Evolutionary conservation across 2,329 filamentous ascomycete genomes (phyloP).

Genomic region (Fusarium siculi): DNA sequence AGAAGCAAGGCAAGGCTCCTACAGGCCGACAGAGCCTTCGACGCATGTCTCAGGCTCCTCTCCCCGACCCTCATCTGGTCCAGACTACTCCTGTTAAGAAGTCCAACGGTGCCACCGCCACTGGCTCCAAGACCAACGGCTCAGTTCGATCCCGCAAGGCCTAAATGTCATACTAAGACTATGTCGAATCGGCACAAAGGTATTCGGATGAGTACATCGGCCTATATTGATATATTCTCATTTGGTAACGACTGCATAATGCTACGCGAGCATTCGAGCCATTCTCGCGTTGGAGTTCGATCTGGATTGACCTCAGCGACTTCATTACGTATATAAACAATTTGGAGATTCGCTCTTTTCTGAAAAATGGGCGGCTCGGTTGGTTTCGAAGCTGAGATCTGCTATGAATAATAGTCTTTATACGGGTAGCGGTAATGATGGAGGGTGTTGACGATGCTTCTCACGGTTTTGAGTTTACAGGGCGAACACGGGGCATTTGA

Average conservation of each 20-base stretch:
- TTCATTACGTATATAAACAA: conserved; percentile 42
- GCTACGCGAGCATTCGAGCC: conserved; percentile 13
- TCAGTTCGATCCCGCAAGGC: conserved; percentile 78
- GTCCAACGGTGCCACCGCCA: conserved; percentile 63
- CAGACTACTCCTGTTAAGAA: conserved; percentile 60
- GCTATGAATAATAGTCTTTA: conserved; percentile 42
- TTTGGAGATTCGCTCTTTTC: conserved; percentile 40
- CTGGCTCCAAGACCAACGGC: conserved; percentile 68
- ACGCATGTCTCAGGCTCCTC: conserved; percentile 71
- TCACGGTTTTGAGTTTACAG: conserved; percentile 44
- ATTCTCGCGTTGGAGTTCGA: conserved; percentile 34
- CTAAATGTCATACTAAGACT: conserved; percentile 36
- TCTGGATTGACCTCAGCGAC: conserved; percentile 26
- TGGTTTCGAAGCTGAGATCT: conserved; percentile 24
- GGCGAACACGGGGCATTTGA: conserved; percentile 45
- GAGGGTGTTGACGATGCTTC: conserved; percentile 45
- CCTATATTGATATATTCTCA: not conserved
- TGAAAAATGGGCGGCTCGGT: conserved; percentile 21
- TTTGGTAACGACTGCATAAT: conserved; percentile 19
- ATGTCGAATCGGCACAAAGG: not conserved
- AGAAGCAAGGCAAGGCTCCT: conserved; percentile 81
- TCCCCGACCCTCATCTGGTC: conserved; percentile 81
- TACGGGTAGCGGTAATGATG: conserved; percentile 46
- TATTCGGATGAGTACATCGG: not conserved
- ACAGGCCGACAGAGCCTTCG: conserved; percentile 83